Conservation (phyloP, 2,329 filamentous ascomycete species). For the Neopestalotiopsis sp. region DNA sequence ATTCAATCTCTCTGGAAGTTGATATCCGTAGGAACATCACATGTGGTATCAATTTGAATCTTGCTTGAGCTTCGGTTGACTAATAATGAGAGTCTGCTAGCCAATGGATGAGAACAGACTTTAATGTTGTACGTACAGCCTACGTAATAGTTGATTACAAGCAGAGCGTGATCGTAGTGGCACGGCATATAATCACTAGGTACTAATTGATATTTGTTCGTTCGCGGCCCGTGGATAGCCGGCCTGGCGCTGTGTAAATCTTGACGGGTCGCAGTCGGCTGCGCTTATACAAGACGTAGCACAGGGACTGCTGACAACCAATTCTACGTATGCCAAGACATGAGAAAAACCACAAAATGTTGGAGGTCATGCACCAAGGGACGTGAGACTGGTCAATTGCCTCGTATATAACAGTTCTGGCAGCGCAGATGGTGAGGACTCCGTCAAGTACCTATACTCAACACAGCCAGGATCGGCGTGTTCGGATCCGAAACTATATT, state of each 20-base stretch:
- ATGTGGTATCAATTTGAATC: not conserved
- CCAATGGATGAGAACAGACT: not conserved
- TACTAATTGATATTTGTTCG: not conserved
- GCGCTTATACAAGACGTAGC: not conserved
- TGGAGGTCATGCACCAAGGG: not conserved
- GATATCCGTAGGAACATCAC: not conserved
- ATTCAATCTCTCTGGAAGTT: not conserved
- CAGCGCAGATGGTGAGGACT: not conserved
- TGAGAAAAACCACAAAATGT: not conserved
- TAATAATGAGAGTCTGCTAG: not conserved
- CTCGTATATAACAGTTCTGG: not conserved
- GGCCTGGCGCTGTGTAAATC: not conserved
- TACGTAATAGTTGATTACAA: slow-evolving; percentile 5
- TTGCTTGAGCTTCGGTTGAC: not conserved
- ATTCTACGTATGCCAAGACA: not conserved
- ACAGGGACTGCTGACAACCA: not conserved
- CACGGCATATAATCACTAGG: not conserved
- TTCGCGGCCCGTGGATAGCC: not conserved
- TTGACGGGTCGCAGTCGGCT: not conserved
- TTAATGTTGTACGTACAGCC: slow-evolving; percentile 5
- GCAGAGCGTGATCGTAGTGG: not conserved
- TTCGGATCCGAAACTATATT: slow-evolving; percentile 7
- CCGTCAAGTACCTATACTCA: not conserved
- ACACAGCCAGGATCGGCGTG: not conserved
- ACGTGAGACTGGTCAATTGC: not conserved